Percentiles rank a stretch among this genome's conserved stretches.
Conservation (phyloP, 441 rosid species). For the Gossypium schwendimanii region DNA sequence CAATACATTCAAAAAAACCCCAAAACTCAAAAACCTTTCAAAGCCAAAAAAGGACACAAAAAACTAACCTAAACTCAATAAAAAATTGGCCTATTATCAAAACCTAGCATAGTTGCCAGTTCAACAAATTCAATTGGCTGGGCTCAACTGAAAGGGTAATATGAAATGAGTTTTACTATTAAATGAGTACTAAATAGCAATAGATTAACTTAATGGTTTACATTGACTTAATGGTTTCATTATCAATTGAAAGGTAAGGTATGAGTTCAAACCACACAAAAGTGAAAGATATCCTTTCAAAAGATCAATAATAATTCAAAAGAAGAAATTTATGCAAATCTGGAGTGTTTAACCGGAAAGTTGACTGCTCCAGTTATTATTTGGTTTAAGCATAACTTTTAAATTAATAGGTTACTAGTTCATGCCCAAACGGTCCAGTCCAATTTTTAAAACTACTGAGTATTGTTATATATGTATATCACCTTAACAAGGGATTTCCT, state of each 20-base stretch:
- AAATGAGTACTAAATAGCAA: not conserved
- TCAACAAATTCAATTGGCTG: not conserved
- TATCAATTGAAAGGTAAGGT: not conserved
- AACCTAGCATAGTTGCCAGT: not conserved
- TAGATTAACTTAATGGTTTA: not conserved
- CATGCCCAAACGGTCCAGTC: no score
- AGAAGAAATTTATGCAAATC: no score
- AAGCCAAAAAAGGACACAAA: not conserved
- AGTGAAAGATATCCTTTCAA: no score
- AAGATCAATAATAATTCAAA: no score
- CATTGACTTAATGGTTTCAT: not conserved
- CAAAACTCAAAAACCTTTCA: not conserved
- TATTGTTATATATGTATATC: no score
- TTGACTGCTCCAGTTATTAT: no score
- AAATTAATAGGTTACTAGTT: no score
- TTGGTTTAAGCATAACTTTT: no score
- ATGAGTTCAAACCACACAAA: no score
- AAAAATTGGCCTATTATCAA: not conserved
- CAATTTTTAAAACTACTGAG: no score
- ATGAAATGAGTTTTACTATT: not conserved
- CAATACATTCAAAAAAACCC: not conserved
- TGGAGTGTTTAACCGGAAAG: no score
- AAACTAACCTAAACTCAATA: not conserved
- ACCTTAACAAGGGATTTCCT: no score
- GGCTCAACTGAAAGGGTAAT: not conserved